Evolutionary conservation across 192 early-diverging fungal species (phyloP), one percentile per base, ranked within the genome.

Genomic region (Umbelopsis vinacea): DNA sequence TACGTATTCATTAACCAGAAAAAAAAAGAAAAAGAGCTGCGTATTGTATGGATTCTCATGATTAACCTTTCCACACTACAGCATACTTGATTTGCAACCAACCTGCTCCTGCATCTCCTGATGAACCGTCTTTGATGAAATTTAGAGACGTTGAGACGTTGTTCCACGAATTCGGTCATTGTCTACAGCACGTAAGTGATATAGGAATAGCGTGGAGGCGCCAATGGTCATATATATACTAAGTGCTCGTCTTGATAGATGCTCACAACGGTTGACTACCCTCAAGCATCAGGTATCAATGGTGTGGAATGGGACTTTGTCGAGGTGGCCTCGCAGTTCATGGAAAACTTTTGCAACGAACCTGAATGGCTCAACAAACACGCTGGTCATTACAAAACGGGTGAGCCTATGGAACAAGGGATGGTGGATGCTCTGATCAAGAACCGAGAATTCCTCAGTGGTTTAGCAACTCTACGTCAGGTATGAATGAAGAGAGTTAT

Each of bases 81-180:
- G 85, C 85, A 5, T 89, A 89, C 60, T 74, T 89, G 68, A 82
- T 87, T 57, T 89, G 87, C 71, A 89, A 89, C 63, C 85, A 87
- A 63, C 76, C 84, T 15, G 68, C 80, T 21, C 87, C 87, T 12
- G 29, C 67, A 17, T 73, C 78, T n/a, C 74, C 72, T 0, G 46
- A 73, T 3, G 71, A 77, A 54, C 83, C 85, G 2, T 83, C 85
- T 1, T 35, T 81, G 15, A 87, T 89, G 86, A 89, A 87, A 71
- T 87, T 87, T 60, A 54, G 82, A 38, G 87, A 89, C 72, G 85
- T 89, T 8, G 74, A 81, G n/a, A 89, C 87, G 7, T 69, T 89
- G 15, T 89, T 89, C 71, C 87, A 89, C 75, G 87, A 89, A 72
- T 89, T 89, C 75, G 87, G 87, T 1, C 87, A 89, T 45, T 84